Percentiles rank a stretch among this genome's conserved stretches.
phyloP scores from a whole-genome alignment of 352 stramenopile species.

The Hyaloperonospora brassicae region DNA sequence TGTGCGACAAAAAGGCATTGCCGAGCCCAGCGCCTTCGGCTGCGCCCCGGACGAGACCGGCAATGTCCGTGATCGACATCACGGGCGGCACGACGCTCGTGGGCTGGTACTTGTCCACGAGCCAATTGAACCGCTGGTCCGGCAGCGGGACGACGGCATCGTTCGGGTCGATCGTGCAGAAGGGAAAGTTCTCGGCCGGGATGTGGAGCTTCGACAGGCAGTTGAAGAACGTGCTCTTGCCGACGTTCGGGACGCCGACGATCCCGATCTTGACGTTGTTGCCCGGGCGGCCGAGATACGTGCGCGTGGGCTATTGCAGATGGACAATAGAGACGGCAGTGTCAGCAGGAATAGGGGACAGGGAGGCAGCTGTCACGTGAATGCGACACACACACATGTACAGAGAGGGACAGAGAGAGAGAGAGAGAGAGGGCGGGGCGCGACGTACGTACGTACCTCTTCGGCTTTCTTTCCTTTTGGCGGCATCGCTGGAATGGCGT shows the following conservation, averaged over 20 bases:
- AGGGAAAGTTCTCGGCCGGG: constrained; percentile 90
- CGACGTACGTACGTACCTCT: constrained; percentile 28
- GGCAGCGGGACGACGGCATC: constrained; percentile 93
- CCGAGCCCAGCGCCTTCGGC: constrained; percentile 96
- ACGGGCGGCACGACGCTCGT: constrained; percentile 92
- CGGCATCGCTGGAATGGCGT: constrained; percentile 36
- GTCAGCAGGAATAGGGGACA: too few relatives aligned
- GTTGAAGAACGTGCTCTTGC: constrained; percentile 99
- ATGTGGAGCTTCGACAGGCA: constrained; percentile 93
- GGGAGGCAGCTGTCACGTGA: too few relatives aligned
- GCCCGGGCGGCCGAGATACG: constrained; percentile 75
- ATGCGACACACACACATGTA: too few relatives aligned
- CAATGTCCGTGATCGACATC: constrained; percentile 99
- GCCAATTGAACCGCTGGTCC: constrained; percentile 98
- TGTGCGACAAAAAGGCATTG: constrained; percentile 99
- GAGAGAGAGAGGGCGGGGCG: background rate
- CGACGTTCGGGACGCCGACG: constrained; percentile 99
- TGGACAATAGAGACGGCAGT: too few relatives aligned
- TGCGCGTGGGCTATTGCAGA: constrained; percentile 30
- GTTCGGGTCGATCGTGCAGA: constrained; percentile 99
- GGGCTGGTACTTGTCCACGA: constrained; percentile 94
- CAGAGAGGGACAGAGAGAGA: background rate
- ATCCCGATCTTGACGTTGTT: constrained; percentile 99
- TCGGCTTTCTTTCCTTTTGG: constrained; percentile 78
- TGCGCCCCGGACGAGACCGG: constrained; percentile 95